These are phyloP conservation scores for Lichenothelia convexa DNA, from an alignment of 495 filamentous ascomycete species.

Conservation along the genomic window DNA sequence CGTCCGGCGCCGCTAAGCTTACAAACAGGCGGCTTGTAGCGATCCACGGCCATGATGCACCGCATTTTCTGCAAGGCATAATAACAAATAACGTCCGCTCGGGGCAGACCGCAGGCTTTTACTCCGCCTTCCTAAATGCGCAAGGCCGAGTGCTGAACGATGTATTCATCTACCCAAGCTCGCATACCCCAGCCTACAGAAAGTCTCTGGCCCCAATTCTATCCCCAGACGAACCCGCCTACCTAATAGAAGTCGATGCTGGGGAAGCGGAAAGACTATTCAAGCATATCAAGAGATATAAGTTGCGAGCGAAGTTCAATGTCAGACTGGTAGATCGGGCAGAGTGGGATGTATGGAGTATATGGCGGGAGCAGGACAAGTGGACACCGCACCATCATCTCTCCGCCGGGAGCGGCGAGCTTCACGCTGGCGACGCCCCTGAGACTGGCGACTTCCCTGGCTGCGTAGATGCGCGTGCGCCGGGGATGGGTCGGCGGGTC, in stretches of 20 bases:
- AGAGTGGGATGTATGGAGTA: slow-evolving; percentile 46
- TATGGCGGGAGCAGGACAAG: slow-evolving; percentile 36
- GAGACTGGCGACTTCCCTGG: slow-evolving; percentile 1
- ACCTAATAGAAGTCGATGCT: slow-evolving; percentile 69
- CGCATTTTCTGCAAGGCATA: slow-evolving; percentile 73
- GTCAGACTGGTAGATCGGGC: slow-evolving; percentile 42
- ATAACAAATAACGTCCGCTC: slow-evolving; percentile 55
- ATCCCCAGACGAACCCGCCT: slow-evolving; percentile 34
- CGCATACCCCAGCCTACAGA: slow-evolving; percentile 7
- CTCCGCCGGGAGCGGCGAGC: not conserved
- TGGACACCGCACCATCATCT: slow-evolving; percentile 5
- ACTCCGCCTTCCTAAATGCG: slow-evolving; percentile 70
- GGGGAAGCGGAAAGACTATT: slow-evolving; percentile 38
- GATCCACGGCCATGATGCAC: slow-evolving; percentile 57
- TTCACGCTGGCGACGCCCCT: not conserved
- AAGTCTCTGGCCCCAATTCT: too few relatives aligned
- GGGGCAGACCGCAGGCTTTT: slow-evolving; percentile 32
- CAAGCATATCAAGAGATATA: slow-evolving; percentile 63
- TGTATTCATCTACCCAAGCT: slow-evolving; percentile 61
- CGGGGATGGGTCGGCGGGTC: slow-evolving; percentile 45
- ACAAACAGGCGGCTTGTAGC: slow-evolving; percentile 58
- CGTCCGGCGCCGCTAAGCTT: slow-evolving; percentile 34
- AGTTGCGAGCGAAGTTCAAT: slow-evolving; percentile 59
- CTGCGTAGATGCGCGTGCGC: slow-evolving; percentile 31
- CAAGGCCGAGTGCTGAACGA: slow-evolving; percentile 72